Evolutionary conservation across 805 yeast genomes (phyloP).

Genomic region (Metschnikowia koreensis): DNA sequence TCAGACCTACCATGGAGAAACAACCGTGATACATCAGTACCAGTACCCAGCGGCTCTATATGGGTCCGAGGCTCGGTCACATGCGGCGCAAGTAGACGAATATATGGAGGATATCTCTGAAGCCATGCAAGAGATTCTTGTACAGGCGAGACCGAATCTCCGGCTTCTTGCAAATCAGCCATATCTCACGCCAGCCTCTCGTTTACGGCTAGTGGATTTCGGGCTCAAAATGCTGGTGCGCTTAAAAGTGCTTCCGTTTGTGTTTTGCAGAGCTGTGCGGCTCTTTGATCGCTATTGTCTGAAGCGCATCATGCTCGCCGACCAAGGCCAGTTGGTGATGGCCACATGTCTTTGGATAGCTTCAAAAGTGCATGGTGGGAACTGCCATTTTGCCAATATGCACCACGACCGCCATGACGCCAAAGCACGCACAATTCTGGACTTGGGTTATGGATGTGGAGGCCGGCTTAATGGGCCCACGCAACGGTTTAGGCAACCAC

Average conservation of each 20-base stretch:
- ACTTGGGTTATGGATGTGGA: conserved; percentile 47
- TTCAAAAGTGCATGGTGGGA: conserved; percentile 77
- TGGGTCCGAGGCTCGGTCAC: conserved; percentile 48
- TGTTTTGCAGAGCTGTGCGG: conserved; percentile 65
- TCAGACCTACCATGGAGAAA: conserved; percentile 11
- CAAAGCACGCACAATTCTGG: conserved; percentile 31
- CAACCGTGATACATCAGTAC: conserved; percentile 30
- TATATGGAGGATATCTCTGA: conserved; percentile 51
- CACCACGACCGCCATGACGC: conserved; percentile 11
- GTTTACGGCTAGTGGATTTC: conserved; percentile 77
- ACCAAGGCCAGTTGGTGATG: conserved; percentile 86
- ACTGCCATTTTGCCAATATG: conserved; percentile 59
- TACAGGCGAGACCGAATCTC: conserved; percentile 45
- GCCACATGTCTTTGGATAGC: conserved; percentile 93
- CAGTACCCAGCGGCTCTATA: conserved; percentile 53
- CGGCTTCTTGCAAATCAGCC: conserved; percentile 81
- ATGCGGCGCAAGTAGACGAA: conserved; percentile 46
- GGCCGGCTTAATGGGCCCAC: conserved; percentile 69
- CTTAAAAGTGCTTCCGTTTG: conserved; percentile 63
- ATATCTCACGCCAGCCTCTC: conserved; percentile 69
- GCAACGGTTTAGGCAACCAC: conserved; percentile 70
- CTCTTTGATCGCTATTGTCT: conserved; percentile 91
- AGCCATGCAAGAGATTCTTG: conserved; percentile 32
- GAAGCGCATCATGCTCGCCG: conserved; percentile 75
- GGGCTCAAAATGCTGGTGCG: conserved; percentile 67